Evolutionary conservation across 768 basidiomycete species (phyloP), one percentile per base, ranked within the genome.

Genomic region (Pholiota conissans): DNA sequence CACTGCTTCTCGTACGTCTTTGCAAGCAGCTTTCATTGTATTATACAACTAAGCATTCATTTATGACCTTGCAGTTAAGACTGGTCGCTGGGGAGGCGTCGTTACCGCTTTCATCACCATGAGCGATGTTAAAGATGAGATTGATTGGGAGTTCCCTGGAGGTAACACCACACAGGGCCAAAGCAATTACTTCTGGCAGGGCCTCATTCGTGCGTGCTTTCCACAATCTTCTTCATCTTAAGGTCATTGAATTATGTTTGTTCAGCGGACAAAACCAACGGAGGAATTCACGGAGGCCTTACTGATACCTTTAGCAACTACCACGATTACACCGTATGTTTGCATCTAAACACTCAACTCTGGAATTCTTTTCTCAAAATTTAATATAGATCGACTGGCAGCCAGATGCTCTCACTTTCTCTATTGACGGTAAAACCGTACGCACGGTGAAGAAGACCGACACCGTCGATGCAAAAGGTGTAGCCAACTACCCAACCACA

Each of bases 121-220:
- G 92, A 84, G 83, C 63, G 83, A 87, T 61, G 79, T 92, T 64
- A 91, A 90, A 68, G 89, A 91, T 65, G 91, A 93, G 68, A 90
- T 93, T 51, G 91, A 93, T 61, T 92, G 91, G 90, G 90, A 92
- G 68, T 93, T 86, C 65, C 87, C 90, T 54, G 89, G 90, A 5
- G 75, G 74, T 46, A 65, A 72, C 18, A 86, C 84, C 2, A 82
- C 81, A 1, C 66, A 85, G 54, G 92, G 78, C 8, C 93, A 95
- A 72, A 86, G 84, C 35, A 94, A 94, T 67, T 88, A 76, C 64
- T 92, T 90, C 74, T 92, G 89, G 89, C 83, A 89, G 67, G 87
- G 87, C 27, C 53, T 77, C 52, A 81, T 90, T 53, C 84, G 86
- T 87, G 66, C 63, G 87, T 76, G 3, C 3, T 55, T n/a, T 24